Conservation (phyloP, 176 grass and related monocot genomes). For the Carex myosuroides region DNA sequence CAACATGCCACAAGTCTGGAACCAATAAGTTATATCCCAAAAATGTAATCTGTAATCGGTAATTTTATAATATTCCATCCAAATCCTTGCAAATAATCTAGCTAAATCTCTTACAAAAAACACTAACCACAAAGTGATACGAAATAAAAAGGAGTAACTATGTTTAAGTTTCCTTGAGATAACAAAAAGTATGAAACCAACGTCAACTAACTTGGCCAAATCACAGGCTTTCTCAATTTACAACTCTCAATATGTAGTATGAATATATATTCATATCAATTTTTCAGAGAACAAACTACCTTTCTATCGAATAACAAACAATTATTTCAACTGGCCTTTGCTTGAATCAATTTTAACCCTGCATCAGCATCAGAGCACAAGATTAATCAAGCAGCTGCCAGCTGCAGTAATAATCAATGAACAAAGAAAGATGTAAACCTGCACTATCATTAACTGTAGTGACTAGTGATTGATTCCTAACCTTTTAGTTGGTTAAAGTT, state of each 20-base stretch:
- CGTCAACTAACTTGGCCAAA: background rate
- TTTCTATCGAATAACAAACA: background rate
- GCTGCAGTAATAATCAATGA: background rate
- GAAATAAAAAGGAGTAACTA: background rate
- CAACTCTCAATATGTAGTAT: background rate
- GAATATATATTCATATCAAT: slow-evolving; percentile 3
- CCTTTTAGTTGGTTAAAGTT: background rate
- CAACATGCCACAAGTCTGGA: background rate
- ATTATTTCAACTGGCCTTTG: background rate
- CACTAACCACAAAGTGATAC: background rate
- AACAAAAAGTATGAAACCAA: background rate
- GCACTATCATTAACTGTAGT: background rate
- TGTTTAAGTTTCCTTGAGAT: background rate
- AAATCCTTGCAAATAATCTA: slow-evolving; percentile 6
- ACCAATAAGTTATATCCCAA: background rate
- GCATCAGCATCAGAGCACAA: background rate
- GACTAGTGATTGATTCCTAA: background rate
- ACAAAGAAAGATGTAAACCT: background rate
- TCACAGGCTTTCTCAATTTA: slow-evolving; percentile 11
- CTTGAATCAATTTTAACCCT: background rate
- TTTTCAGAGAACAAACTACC: background rate
- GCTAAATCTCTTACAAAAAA: background rate
- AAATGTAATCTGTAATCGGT: background rate
- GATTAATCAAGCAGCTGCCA: background rate
- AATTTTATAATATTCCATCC: slow-evolving; percentile 1